A percentile compares a stretch with the other conserved stretches of the same genome.
Conservation (phyloP, 2,329 filamentous ascomycete species). For the Aspergillus sclerotialis region DNA sequence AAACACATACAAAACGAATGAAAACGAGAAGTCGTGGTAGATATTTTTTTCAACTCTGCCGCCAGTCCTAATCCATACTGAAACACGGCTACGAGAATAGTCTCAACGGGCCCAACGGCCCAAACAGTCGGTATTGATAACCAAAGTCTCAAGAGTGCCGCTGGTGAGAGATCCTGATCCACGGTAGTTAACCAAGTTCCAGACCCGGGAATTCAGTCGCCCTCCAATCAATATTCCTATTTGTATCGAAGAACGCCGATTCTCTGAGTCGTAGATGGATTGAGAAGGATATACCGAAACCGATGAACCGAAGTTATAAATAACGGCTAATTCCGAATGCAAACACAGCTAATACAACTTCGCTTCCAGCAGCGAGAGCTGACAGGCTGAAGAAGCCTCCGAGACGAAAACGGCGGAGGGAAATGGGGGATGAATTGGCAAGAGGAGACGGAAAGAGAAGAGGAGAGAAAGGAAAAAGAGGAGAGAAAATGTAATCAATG, state of each 20-base stretch:
- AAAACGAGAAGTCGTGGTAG: background rate
- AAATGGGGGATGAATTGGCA: background rate
- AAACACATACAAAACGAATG: background rate
- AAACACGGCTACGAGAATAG: background rate
- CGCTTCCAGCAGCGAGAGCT: too few species aligned
- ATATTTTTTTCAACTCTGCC: background rate
- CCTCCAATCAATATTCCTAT: too few species aligned
- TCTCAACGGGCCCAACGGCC: background rate
- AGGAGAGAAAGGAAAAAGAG: background rate
- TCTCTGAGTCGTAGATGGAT: too few species aligned
- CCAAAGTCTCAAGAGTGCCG: too few species aligned
- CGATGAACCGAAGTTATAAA: background rate
- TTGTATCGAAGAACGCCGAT: too few species aligned
- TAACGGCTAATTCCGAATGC: too few species aligned
- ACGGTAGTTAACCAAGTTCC: constrained; percentile 1
- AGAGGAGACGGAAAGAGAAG: background rate
- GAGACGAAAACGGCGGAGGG: background rate
- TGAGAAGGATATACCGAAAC: background rate
- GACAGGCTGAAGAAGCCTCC: background rate
- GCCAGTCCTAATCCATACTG: background rate
- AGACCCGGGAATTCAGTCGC: background rate
- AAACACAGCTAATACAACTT: too few species aligned
- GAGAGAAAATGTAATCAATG: background rate
- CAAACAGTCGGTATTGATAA: background rate
- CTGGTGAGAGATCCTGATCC: too few species aligned